These are phyloP conservation scores for Fistulifera pelliculosa DNA, from an alignment of 108 stramenopile species.

Conservation along the genomic window DNA sequence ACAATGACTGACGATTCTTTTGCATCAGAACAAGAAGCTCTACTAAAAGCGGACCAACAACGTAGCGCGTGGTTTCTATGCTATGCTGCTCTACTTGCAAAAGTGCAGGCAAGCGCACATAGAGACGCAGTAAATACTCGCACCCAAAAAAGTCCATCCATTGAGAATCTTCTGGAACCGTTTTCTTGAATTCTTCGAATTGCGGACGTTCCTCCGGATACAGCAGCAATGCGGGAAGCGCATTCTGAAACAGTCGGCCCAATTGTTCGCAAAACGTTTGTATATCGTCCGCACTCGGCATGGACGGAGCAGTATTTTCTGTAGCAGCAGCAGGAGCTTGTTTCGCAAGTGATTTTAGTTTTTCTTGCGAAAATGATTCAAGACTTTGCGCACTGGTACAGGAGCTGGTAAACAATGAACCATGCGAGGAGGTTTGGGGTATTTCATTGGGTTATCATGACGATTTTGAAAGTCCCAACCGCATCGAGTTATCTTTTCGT, in stretches of 20 bases:
- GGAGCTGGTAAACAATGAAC: conserved; percentile 48
- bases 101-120: conserved; percentile 43
- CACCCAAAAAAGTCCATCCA: conserved; percentile 55
- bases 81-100: conserved; percentile 13
- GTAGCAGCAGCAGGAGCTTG: not conserved
- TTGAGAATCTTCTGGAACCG: not conserved
- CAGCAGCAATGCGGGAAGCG: conserved; percentile 50
- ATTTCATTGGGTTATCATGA: conserved; percentile 5
- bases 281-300: conserved; percentile 9
- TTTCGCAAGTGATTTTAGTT: conserved; percentile 8
- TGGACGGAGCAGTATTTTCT: conserved; percentile 5
- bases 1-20: conserved; percentile 49
- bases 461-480: conserved; percentile 18
- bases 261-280: conserved; percentile 46
- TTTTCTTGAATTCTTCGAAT: conserved; percentile 24
- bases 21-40: conserved; percentile 41
- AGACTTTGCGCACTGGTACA: conserved; percentile 43
- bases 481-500: conserved; percentile 45
- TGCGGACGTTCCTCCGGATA: conserved; percentile 66
- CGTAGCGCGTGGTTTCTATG: too few relatives aligned
- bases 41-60: conserved; percentile 10
- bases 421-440: conserved; percentile 16
- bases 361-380: conserved; percentile 40
- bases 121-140: conserved; percentile 54
- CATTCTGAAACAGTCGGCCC: conserved; percentile 46